Evolutionary conservation across 1,284 basidiomycete genomes (phyloP).

Genomic region (Boletellus deceptivus): DNA sequence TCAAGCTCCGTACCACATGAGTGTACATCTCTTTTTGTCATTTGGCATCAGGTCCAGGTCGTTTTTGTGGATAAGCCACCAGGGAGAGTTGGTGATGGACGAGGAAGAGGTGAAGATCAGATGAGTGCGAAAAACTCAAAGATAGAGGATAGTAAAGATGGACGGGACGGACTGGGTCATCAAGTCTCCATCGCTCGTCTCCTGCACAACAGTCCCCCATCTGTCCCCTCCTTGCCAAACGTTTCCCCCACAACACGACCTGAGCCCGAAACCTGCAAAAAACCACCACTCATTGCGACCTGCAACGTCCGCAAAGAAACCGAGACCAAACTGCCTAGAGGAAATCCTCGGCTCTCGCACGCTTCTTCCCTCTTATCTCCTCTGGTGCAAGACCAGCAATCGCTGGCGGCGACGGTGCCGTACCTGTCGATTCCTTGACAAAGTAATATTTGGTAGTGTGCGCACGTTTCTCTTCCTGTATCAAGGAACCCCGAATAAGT

Average conservation of each 20-base stretch:
- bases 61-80: conserved; percentile 9
- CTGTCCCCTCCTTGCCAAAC: conserved; percentile 1
- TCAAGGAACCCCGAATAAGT: conserved; percentile 3
- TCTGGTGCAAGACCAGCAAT: conserved; percentile 37
- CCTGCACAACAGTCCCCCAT: not conserved
- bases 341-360: conserved; percentile 77
- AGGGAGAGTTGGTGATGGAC: conserved; percentile 13
- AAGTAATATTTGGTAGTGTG: conserved; percentile 72
- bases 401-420: conserved; percentile 15
- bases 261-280: conserved; percentile 30
- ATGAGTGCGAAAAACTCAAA: conserved; percentile 22
- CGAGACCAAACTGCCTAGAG: conserved; percentile 41
- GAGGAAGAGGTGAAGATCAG: conserved; percentile 17
- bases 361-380: conserved; percentile 71
- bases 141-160: conserved; percentile 28
- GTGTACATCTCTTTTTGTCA: conserved; percentile 15
- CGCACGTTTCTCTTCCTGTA: conserved; percentile 80
- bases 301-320: conserved; percentile 29
- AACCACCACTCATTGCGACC: conserved; percentile 32
- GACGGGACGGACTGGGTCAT: conserved; percentile 31
- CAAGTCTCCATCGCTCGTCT: conserved; percentile 24
- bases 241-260: conserved; percentile 19
- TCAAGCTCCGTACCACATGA: conserved; percentile 25
- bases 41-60: conserved; percentile 5
- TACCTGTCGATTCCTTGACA: conserved; percentile 40